Evolutionary conservation across 257 asterid species (phyloP).

Genomic region (Fraxinus pennsylvanica): DNA sequence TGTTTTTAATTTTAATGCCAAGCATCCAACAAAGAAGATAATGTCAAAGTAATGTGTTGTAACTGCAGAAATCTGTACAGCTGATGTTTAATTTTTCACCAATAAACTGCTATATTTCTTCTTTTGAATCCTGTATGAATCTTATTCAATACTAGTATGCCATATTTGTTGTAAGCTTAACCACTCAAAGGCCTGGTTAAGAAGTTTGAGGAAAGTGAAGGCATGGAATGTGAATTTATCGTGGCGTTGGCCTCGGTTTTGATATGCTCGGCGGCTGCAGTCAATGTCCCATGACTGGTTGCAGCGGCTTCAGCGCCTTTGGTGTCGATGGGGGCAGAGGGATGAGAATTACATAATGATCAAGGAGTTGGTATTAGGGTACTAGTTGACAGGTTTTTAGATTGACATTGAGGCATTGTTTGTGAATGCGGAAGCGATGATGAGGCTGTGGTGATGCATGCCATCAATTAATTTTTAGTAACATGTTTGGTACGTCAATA

Average conservation of each 20-base stretch:
- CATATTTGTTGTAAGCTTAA: too few relatives aligned
- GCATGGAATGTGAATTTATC: conserved; percentile 60
- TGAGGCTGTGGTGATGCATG: conserved; percentile 49
- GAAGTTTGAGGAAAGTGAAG: conserved; percentile 51
- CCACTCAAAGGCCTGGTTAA: conserved; percentile 36
- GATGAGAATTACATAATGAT: conserved; percentile 55
- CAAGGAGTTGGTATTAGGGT: conserved; percentile 55
- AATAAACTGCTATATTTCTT: too few relatives aligned
- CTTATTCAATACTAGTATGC: too few relatives aligned
- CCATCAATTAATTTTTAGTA: too few relatives aligned
- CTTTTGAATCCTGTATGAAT: too few relatives aligned
- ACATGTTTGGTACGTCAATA: too few relatives aligned
- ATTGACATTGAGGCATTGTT: conserved; percentile 52
- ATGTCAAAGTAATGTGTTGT: background rate
- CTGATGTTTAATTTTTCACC: too few relatives aligned
- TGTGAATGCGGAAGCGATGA: conserved; percentile 55
- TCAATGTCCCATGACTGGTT: conserved; percentile 70
- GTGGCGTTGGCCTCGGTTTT: conserved; percentile 61
- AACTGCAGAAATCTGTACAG: too few relatives aligned
- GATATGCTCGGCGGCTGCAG: conserved; percentile 74
- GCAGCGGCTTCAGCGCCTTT: conserved; percentile 81
- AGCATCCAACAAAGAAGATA: background rate
- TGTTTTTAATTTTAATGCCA: too few relatives aligned
- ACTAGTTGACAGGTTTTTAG: conserved; percentile 52
- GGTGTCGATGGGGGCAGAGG: conserved; percentile 59